phyloP scores from a whole-genome alignment of 1,284 basidiomycete genomes.

The Xerocomus amazonicus region DNA sequence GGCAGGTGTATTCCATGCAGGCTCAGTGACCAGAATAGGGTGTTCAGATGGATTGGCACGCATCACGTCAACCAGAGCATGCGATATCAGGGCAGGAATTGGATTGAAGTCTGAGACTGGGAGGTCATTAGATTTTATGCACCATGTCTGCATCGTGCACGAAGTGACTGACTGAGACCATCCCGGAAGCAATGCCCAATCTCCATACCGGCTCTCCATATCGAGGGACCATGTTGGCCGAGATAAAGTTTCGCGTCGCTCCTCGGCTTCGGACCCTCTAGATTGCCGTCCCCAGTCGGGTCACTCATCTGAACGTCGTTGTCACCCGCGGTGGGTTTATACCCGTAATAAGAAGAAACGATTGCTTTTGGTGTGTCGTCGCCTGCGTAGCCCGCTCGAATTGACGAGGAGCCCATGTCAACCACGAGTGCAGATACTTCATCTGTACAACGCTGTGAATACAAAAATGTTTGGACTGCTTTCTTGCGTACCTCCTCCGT shows the following conservation, averaged over 20 bases:
- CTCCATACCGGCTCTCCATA: constrained; percentile 90
- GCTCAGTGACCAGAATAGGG: constrained; percentile 91
- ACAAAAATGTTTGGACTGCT: constrained; percentile 7
- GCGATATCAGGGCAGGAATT: constrained; percentile 69
- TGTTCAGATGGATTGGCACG: constrained; percentile 77
- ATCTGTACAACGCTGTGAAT: constrained; percentile 43
- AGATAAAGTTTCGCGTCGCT: constrained; percentile 72
- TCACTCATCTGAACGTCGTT: constrained; percentile 60
- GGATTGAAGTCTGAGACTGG: constrained; percentile 79
- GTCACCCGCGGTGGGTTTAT: constrained; percentile 45
- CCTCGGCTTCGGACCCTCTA: constrained; percentile 26
- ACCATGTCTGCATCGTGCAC: constrained; percentile 2
- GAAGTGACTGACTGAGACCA: constrained; percentile 68
- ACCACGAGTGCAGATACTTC: constrained; percentile 95
- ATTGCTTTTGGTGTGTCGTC: constrained; percentile 95
- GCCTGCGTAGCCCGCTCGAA: constrained; percentile 94
- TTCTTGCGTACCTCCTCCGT: constrained; percentile 60
- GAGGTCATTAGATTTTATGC: constrained; percentile 8
- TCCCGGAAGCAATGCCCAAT: constrained; percentile 83
- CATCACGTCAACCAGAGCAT: constrained; percentile 75
- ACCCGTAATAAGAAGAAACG: constrained; percentile 88
- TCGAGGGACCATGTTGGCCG: constrained; percentile 88
- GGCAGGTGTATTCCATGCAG: constrained; percentile 90
- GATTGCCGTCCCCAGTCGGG: constrained; percentile 32
- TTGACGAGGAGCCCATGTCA: constrained; percentile 88